These are phyloP conservation scores for Raphidocelis subcapitata DNA, from an alignment of 139 green algal species.

Conservation along the genomic window DNA sequence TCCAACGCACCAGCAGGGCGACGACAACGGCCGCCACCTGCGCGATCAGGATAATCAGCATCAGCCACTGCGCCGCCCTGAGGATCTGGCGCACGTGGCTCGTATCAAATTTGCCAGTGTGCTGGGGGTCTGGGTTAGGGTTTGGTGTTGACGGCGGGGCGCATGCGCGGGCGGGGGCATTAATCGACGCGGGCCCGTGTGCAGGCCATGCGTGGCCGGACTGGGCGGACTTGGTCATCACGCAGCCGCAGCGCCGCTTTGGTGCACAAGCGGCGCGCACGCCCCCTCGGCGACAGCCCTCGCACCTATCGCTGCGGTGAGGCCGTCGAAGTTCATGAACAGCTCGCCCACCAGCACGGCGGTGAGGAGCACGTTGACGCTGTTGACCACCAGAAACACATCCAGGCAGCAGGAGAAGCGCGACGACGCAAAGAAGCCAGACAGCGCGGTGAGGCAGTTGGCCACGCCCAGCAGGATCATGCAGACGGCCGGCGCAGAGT, in stretches of 20 bases:
- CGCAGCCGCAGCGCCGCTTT: background rate
- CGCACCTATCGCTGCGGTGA: background rate
- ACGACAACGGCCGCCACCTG: conserved; percentile 13
- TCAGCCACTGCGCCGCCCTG: conserved; percentile 21
- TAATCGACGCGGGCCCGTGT: background rate
- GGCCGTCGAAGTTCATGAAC: background rate
- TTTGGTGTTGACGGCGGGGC: background rate
- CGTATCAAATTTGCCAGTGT: conserved; percentile 3
- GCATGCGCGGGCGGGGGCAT: background rate
- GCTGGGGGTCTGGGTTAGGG: background rate
- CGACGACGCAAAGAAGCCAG: conserved; percentile 10
- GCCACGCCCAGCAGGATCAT: conserved; percentile 22
- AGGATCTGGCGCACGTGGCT: conserved; percentile 10
- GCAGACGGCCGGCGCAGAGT: conserved; percentile 15
- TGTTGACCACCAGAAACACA: conserved; percentile 18
- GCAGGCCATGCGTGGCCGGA: background rate
- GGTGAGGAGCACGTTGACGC: conserved; percentile 16
- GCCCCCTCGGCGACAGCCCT: background rate
- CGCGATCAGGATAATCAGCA: conserved; percentile 24
- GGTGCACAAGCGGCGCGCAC: background rate
- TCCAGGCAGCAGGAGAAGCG: conserved; percentile 24
- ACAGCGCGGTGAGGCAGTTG: conserved; percentile 4
- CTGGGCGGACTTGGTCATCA: background rate
- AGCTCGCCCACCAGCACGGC: conserved; percentile 18
- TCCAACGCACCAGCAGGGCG: background rate